phyloP scores from a whole-genome alignment of 1,284 basidiomycete genomes.

The Ganoderma resinaceum region DNA sequence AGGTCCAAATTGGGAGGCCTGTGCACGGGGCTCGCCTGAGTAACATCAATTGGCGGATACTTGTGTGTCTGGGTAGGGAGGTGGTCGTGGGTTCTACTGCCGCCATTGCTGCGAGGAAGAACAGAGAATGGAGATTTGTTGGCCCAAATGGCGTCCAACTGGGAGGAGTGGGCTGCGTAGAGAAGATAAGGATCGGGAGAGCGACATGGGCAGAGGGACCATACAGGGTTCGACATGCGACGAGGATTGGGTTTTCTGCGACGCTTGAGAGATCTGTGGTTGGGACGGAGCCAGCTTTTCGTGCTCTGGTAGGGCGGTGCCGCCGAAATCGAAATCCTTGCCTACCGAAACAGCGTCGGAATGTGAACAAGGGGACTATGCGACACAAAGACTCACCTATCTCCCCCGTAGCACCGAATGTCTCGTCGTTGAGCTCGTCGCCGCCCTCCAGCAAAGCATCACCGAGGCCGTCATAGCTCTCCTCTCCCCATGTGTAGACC shows the following conservation, averaged over 20 bases:
- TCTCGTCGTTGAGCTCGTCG: constrained; percentile 95
- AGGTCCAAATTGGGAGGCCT: constrained; percentile 34
- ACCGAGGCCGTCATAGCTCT: constrained; percentile 90
- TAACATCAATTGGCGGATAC: constrained; percentile 29
- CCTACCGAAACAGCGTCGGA: constrained; percentile 53
- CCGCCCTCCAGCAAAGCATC: constrained; percentile 87
- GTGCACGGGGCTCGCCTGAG: constrained; percentile 18
- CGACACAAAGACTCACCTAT: constrained; percentile 62
- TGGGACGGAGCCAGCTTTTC: constrained; percentile 28
- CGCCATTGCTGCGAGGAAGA: constrained; percentile 62
- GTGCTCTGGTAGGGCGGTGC: constrained; percentile 48
- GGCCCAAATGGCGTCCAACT: constrained; percentile 79
- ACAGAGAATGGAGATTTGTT: constrained; percentile 79
- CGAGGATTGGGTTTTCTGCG: constrained; percentile 31
- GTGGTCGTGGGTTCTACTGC: constrained; percentile 46
- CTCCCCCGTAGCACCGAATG: constrained; percentile 79
- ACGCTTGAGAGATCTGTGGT: constrained; percentile 23
- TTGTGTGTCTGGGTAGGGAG: constrained; percentile 33
- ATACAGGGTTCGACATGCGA: constrained; percentile 40
- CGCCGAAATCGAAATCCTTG: constrained; percentile 92
- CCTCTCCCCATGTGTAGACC: constrained; percentile 90
- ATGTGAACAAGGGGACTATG: not conserved
- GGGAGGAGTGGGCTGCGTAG: constrained; percentile 45
- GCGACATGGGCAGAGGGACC: constrained; percentile 36
- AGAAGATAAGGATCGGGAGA: constrained; percentile 43